Evolutionary conservation across 1,139 yeast species (phyloP).

Genomic region (Geotrichum carabidarum): DNA sequence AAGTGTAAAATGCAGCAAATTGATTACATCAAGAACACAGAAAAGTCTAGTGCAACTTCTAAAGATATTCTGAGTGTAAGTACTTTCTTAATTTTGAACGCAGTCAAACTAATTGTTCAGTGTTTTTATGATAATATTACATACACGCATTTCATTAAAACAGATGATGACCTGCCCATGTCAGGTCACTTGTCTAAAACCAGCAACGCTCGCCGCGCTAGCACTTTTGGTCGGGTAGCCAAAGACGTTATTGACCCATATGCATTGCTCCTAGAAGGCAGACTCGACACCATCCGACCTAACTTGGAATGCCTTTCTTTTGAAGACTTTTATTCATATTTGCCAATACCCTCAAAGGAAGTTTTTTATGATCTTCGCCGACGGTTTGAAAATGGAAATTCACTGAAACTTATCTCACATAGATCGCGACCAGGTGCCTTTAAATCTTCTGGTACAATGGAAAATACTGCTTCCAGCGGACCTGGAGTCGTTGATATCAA

Average conservation of each 20-base stretch:
- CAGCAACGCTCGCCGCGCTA: slow-evolving; percentile 24
- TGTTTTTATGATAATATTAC: slow-evolving; percentile 64
- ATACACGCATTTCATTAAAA: slow-evolving; percentile 47
- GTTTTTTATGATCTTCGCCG: slow-evolving; percentile 32
- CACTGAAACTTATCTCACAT: slow-evolving; percentile 37
- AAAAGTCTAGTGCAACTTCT: slow-evolving; percentile 34
- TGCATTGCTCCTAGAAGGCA: slow-evolving; percentile 36
- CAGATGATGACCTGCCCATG: slow-evolving; percentile 34
- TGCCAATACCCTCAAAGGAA: slow-evolving; percentile 26
- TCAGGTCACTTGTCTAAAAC: slow-evolving; percentile 13
- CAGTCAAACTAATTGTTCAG: slow-evolving; percentile 24
- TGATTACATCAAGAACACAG: slow-evolving; percentile 50
- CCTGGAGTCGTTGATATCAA: slow-evolving; percentile 41
- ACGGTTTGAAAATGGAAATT: slow-evolving; percentile 35
- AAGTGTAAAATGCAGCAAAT: slow-evolving; percentile 56
- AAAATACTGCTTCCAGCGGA: slow-evolving; percentile 29
- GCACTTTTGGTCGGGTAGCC: slow-evolving; percentile 29
- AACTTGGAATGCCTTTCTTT: slow-evolving; percentile 28
- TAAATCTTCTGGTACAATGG: slow-evolving; percentile 24
- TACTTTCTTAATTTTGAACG: slow-evolving; percentile 16
- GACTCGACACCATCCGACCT: slow-evolving; percentile 38
- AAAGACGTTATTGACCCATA: slow-evolving; percentile 41
- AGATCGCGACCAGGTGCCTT: slow-evolving; percentile 39
- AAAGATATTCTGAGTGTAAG: slow-evolving; percentile 40
- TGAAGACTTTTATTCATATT: slow-evolving; percentile 34